Percentiles rank a stretch among this genome's conserved stretches.
These are phyloP conservation scores for Melocanna baccifera DNA, from an alignment of 176 grass and related monocot species.

Conservation along the genomic window DNA sequence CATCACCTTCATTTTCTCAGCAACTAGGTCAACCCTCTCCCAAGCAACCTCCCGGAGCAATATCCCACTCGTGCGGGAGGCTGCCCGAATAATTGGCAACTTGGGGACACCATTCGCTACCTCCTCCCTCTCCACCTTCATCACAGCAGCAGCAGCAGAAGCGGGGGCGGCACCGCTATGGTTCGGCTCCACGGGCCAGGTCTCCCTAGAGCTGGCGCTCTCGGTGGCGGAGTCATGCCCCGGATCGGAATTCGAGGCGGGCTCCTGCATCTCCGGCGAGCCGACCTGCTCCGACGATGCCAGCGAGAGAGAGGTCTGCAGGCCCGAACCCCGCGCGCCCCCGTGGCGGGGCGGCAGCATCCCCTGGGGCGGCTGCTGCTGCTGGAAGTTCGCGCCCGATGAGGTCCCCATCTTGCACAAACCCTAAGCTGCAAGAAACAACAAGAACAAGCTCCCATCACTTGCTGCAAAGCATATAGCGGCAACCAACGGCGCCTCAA, in stretches of 20 bases:
- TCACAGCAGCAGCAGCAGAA: background rate
- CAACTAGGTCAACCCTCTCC: conserved; percentile 70
- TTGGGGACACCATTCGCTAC: conserved; percentile 57
- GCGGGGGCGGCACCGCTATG: conserved; percentile 35
- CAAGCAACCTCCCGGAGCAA: conserved; percentile 70
- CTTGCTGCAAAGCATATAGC: background rate
- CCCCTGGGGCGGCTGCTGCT: conserved; percentile 53
- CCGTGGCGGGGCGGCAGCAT: conserved; percentile 50
- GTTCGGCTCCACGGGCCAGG: conserved; percentile 70
- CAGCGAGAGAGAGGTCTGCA: conserved; percentile 79
- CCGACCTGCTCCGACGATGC: conserved; percentile 77
- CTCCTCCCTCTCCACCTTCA: conserved; percentile 57
- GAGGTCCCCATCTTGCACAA: conserved; percentile 66
- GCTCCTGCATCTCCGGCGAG: conserved; percentile 82
- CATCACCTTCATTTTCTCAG: conserved; percentile 81
- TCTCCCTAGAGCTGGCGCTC: conserved; percentile 89
- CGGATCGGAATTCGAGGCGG: conserved; percentile 68
- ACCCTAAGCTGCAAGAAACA: conserved; percentile 10
- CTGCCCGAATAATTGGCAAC: conserved; percentile 52
- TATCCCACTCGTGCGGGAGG: conserved; percentile 42
- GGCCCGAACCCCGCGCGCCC: conserved; percentile 35
- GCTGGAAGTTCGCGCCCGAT: conserved; percentile 66
- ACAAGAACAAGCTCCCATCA: background rate
- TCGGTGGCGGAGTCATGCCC: conserved; percentile 86
- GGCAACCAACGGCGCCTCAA: background rate